A percentile compares a stretch with the other conserved stretches of the same genome.
Evolutionary conservation across 306 rosid genomes (phyloP).

Genomic region (Ormosia semicastrata): DNA sequence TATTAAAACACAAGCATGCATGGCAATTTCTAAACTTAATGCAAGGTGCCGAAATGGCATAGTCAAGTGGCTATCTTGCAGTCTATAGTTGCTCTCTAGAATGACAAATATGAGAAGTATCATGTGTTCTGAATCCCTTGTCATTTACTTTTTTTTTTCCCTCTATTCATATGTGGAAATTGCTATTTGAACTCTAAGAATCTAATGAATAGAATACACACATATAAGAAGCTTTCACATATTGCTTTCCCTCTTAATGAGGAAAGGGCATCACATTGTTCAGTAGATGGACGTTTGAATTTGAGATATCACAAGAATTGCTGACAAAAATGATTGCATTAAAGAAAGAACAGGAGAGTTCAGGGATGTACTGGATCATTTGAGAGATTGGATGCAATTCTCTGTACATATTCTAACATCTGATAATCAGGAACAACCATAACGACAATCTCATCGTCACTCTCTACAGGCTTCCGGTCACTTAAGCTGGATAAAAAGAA

Average conservation of each 20-base stretch:
- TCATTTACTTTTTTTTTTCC: not conserved
- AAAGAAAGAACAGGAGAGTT: slow-evolving; percentile 24
- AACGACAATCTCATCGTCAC: slow-evolving; percentile 90
- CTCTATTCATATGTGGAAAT: not conserved
- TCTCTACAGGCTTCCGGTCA: slow-evolving; percentile 77
- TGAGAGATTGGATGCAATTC: slow-evolving; percentile 77
- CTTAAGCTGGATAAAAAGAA: slow-evolving; percentile 66
- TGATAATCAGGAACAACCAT: slow-evolving; percentile 97
- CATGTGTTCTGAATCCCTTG: not conserved
- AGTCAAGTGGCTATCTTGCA: not conserved
- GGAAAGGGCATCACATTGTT: not conserved
- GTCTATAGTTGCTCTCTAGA: not conserved
- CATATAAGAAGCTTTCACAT: slow-evolving; percentile 10
- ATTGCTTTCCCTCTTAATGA: not conserved
- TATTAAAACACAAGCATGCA: not conserved
- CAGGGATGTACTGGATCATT: slow-evolving; percentile 67
- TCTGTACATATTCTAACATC: slow-evolving; percentile 89
- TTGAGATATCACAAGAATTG: slow-evolving; percentile 16
- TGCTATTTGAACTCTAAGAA: not conserved
- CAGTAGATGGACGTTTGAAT: slow-evolving; percentile 22
- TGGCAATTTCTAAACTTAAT: slow-evolving; percentile 5
- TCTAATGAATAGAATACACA: not conserved
- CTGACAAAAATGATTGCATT: slow-evolving; percentile 1
- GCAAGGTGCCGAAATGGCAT: slow-evolving; percentile 1
- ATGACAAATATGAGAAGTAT: not conserved